Evolutionary conservation across 1,284 basidiomycete genomes (phyloP).

Genomic region (Austropuccinia psidii): DNA sequence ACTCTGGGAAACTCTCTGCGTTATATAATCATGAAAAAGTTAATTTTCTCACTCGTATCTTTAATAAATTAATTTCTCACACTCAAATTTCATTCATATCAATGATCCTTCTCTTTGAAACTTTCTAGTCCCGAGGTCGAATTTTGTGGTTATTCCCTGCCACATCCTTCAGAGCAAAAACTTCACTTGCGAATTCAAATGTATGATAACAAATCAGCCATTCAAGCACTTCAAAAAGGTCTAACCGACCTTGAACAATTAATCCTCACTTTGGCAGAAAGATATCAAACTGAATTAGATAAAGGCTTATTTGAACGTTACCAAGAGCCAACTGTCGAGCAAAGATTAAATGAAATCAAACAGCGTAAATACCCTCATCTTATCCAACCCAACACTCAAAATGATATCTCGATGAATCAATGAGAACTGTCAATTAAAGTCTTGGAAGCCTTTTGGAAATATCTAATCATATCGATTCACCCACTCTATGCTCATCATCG

Average conservation of each 20-base stretch:
- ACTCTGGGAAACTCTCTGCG: slow-evolving; percentile 48
- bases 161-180: slow-evolving; percentile 48
- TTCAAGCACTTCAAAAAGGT: slow-evolving; percentile 6
- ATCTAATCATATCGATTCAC: too few species aligned
- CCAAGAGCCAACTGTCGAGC: slow-evolving; percentile 18
- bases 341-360: slow-evolving; percentile 25
- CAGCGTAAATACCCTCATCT: slow-evolving; percentile 28
- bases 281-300: slow-evolving; percentile 12
- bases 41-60: slow-evolving; percentile 1
- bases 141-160: slow-evolving; percentile 47
- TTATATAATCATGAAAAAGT: slow-evolving; percentile 49
- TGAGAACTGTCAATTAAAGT: too few species aligned
- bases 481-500: too few species aligned
- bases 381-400: too few species aligned
- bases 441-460: too few species aligned
- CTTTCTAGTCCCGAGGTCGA: slow-evolving; percentile 46
- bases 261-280: not conserved
- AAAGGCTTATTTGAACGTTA: slow-evolving; percentile 6
- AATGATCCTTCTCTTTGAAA: not conserved
- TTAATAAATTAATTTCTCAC: not conserved
- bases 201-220: slow-evolving; percentile 42
- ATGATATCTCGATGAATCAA: too few species aligned
- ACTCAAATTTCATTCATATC: not conserved
- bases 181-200: slow-evolving; percentile 48
- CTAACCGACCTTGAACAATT: slow-evolving; percentile 25